Conservation (phyloP, 768 basidiomycete species). For the Chlorophyllum brunneum region DNA sequence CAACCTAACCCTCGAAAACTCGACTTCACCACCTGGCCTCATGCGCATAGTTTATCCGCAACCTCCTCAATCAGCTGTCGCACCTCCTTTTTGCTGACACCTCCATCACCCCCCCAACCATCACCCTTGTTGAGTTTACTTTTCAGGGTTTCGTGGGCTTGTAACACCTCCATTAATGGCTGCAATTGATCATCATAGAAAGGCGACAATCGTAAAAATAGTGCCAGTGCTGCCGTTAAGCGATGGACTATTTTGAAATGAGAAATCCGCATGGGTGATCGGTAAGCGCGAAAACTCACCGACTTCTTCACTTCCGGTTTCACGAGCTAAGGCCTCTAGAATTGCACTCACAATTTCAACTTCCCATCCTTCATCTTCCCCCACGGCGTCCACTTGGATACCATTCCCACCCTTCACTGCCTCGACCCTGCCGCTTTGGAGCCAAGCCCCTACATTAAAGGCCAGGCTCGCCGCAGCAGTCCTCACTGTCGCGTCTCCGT, state of each 20-base stretch:
- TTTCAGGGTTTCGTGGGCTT: conserved; percentile 50
- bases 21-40: conserved; percentile 13
- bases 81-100: conserved; percentile 63
- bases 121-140: conserved; percentile 52
- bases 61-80: conserved; percentile 66
- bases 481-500: conserved; percentile 63
- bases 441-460: conserved; percentile 66
- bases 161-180: conserved; percentile 68
- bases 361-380: conserved; percentile 74
- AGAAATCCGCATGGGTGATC: background rate
- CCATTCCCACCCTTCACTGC: conserved; percentile 26
- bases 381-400: conserved; percentile 27
- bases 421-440: conserved; percentile 60
- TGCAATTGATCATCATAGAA: conserved; percentile 49
- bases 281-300: conserved; percentile 44
- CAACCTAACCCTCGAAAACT: background rate
- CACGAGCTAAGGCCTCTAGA: conserved; percentile 72
- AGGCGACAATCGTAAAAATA: conserved; percentile 75
- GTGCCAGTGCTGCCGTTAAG: conserved; percentile 71
- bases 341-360: conserved; percentile 80
- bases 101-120: conserved; percentile 41
- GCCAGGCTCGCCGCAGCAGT: conserved; percentile 80
- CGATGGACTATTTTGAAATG: conserved; percentile 60
- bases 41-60: conserved; percentile 39
- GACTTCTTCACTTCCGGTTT: conserved; percentile 74